A percentile compares a stretch with the other conserved stretches of the same genome.
Evolutionary conservation across 2,329 filamentous ascomycete species (phyloP).

Genomic region (Colletotrichum acutatum): DNA sequence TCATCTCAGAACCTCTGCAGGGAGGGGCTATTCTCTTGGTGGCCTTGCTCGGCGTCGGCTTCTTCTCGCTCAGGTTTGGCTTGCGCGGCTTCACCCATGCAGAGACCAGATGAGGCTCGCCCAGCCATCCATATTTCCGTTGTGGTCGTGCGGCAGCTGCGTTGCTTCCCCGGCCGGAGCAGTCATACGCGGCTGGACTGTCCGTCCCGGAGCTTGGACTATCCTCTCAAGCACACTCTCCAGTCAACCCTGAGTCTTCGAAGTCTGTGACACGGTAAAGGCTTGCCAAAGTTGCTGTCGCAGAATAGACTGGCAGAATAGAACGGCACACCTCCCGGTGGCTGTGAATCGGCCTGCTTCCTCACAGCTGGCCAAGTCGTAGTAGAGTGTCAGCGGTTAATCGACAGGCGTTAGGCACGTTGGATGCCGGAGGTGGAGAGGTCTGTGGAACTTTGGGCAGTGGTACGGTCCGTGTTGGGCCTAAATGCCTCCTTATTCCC

Average conservation of each 20-base stretch:
- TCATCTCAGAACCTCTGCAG: slow-evolving; percentile 42
- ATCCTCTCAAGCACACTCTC: background rate
- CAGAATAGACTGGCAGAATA: background rate
- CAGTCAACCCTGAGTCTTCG: background rate
- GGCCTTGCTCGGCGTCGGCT: slow-evolving; percentile 40
- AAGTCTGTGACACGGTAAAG: background rate
- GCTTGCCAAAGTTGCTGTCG: background rate
- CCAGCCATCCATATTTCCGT: background rate
- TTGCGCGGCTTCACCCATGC: slow-evolving; percentile 36
- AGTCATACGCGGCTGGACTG: background rate
- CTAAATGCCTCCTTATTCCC: slow-evolving; percentile 6
- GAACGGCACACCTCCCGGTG: background rate
- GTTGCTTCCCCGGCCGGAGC: background rate
- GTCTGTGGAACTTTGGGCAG: slow-evolving; percentile 24
- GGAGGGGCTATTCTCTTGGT: slow-evolving; percentile 42
- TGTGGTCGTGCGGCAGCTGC: slow-evolving; percentile 8
- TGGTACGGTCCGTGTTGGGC: slow-evolving; percentile 18
- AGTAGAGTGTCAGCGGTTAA: slow-evolving; percentile 1
- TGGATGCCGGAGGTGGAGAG: background rate
- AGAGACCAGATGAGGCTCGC: slow-evolving; percentile 11
- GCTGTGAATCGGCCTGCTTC: background rate
- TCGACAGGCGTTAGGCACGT: background rate
- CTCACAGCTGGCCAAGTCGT: background rate
- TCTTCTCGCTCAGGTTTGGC: slow-evolving; percentile 40
- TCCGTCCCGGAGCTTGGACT: background rate